These are phyloP conservation scores for Microdochium nivale DNA, from an alignment of 2,329 filamentous ascomycete species.

Conservation along the genomic window DNA sequence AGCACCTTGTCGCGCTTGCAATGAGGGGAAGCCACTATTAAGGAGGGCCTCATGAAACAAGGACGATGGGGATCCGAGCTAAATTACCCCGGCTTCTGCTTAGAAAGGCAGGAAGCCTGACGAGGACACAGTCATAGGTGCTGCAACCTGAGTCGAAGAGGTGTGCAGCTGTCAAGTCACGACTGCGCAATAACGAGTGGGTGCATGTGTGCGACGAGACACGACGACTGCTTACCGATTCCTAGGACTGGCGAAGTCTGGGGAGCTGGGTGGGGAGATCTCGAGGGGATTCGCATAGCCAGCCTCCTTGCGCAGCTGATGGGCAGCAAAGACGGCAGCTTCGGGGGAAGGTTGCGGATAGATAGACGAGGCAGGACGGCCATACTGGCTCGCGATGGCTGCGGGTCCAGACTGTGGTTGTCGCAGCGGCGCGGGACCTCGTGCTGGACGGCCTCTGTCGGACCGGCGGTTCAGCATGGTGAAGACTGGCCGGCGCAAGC, in stretches of 20 bases:
- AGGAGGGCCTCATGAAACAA: background rate
- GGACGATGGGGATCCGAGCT: background rate
- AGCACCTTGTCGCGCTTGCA: background rate
- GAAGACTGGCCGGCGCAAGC: background rate
- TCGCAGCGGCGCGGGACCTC: background rate
- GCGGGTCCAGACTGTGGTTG: background rate
- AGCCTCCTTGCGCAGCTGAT: constrained; percentile 15
- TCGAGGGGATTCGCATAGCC: constrained; percentile 20
- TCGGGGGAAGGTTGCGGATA: constrained; percentile 49
- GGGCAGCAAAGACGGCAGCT: constrained; percentile 20
- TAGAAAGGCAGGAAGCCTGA: background rate
- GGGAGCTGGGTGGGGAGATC: constrained; percentile 50
- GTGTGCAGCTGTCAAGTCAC: constrained; percentile 1
- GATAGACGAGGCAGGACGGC: constrained; percentile 48
- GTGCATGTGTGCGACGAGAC: background rate
- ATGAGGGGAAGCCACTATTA: background rate
- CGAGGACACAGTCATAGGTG: background rate
- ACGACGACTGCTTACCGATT: constrained; percentile 29
- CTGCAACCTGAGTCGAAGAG: constrained; percentile 9
- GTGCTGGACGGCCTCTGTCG: background rate
- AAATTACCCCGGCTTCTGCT: background rate
- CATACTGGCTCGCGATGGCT: constrained; percentile 21
- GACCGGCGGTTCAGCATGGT: background rate
- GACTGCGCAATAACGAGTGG: constrained; percentile 2
- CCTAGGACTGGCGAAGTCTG: constrained; percentile 30